phyloP scores from a whole-genome alignment of 768 basidiomycete genomes.

The Agaricus sinodeliciosus region DNA sequence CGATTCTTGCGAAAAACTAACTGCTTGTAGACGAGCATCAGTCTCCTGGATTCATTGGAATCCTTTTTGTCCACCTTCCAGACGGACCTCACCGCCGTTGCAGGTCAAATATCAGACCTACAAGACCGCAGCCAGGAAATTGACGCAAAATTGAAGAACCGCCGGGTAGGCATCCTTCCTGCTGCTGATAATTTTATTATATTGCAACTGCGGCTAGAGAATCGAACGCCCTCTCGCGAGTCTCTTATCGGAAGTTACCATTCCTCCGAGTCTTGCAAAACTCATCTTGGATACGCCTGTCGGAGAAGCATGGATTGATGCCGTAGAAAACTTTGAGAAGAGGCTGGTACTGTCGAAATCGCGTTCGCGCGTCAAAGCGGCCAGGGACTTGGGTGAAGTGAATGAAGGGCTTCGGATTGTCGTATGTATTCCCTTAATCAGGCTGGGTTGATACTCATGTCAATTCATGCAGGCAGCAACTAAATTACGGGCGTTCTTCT shows the following conservation, averaged over 20 bases:
- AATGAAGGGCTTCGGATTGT: conserved; percentile 85
- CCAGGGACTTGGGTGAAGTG: conserved; percentile 75
- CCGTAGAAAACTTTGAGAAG: conserved; percentile 75
- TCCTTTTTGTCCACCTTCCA: conserved; percentile 94
- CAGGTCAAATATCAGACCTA: conserved; percentile 92
- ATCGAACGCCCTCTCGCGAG: conserved; percentile 84
- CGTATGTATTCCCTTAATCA: conserved; percentile 35
- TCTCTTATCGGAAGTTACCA: conserved; percentile 72
- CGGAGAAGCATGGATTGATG: conserved; percentile 81
- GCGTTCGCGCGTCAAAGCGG: conserved; percentile 80
- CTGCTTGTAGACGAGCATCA: conserved; percentile 66
- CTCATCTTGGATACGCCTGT: conserved; percentile 82
- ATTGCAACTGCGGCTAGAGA: conserved; percentile 41
- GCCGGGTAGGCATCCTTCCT: conserved; percentile 54
- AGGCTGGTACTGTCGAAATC: conserved; percentile 61
- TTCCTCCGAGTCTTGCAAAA: conserved; percentile 73
- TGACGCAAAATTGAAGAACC: conserved; percentile 76
- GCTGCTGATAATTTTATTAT: not conserved
- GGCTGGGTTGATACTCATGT: not conserved
- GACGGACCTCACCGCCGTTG: conserved; percentile 88
- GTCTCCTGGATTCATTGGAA: conserved; percentile 81
- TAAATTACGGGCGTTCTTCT: conserved; percentile 83
- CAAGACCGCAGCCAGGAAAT: conserved; percentile 89
- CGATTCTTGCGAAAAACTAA: conserved; percentile 6
- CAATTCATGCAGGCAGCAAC: conserved; percentile 62